Evolutionary conservation across 2,329 filamentous ascomycete species (phyloP).

Genomic region (Alternaria sp.): DNA sequence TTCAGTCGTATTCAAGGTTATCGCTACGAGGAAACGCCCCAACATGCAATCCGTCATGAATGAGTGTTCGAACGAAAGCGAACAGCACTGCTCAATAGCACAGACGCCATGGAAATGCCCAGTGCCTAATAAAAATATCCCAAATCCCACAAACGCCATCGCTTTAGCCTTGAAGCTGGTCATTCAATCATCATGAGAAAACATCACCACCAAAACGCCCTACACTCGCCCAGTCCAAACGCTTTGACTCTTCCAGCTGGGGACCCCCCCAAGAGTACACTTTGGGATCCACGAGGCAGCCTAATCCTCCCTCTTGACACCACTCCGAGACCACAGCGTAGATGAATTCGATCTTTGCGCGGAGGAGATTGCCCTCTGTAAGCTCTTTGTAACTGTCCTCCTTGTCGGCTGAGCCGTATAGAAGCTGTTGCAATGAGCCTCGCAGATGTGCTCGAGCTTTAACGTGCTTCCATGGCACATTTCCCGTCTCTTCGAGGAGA

Average conservation of each 20-base stretch:
- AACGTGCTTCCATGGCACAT: slow-evolving; percentile 70
- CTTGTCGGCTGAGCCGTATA: slow-evolving; percentile 66
- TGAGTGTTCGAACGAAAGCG: slow-evolving; percentile 35
- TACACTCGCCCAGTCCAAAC: slow-evolving; percentile 59
- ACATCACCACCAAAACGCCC: slow-evolving; percentile 59
- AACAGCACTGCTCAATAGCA: slow-evolving; percentile 22
- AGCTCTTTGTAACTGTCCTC: slow-evolving; percentile 63
- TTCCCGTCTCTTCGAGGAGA: slow-evolving; percentile 69
- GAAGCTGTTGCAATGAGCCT: slow-evolving; percentile 75
- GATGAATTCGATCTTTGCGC: slow-evolving; percentile 78
- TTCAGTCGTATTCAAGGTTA: slow-evolving; percentile 28
- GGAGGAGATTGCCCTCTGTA: slow-evolving; percentile 75
- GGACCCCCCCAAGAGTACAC: slow-evolving; percentile 56
- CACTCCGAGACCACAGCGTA: slow-evolving; percentile 74
- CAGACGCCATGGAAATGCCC: slow-evolving; percentile 45
- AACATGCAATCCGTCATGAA: slow-evolving; percentile 35
- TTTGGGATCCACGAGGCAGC: slow-evolving; percentile 54
- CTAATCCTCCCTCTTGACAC: slow-evolving; percentile 74
- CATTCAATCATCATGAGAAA: slow-evolving; percentile 37
- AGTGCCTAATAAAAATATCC: slow-evolving; percentile 37
- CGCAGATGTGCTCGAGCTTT: slow-evolving; percentile 75
- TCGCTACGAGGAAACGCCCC: slow-evolving; percentile 20
- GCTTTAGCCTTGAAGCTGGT: slow-evolving; percentile 29
- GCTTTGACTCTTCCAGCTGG: slow-evolving; percentile 55
- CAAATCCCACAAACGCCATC: slow-evolving; percentile 42